Base-by-base conservation (phyloP, 805 yeast species). In the Barnettozyma sucrosica region DNA sequence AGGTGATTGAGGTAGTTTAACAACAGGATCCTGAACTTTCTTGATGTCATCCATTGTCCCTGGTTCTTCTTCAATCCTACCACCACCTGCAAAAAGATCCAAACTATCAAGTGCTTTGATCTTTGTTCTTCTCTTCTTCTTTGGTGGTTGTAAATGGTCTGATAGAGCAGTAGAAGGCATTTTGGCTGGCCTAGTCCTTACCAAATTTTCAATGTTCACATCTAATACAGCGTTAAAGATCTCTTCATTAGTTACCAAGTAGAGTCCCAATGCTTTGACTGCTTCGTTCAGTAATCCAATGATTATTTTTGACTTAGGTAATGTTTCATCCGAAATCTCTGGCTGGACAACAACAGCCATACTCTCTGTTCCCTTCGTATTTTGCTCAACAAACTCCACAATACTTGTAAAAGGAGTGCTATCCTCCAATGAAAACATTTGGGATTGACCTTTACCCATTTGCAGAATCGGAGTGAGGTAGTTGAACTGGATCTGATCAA, bases 61-160 rank as follows among this genome's bases (percentile, higher is more conserved):
- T 24, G 33, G 11, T 43, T 43, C 30, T 7, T 41, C 14, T 41
- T 47, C 36, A 21, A 26, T 50, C 28, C 14, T 48, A 19, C 44
- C 55, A 24, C 74, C 73, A 26, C 74, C 75, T 4, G 68, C 74
- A 55, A 70, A 69, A 51, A 64, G 68, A 26, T 60, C 60, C 36
- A 69, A 53, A 41, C 68, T 64, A 39, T 68, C 67, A 28, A 70
- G 51, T 1, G 70, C 64, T 48, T 66, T 53, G 2, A 69, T 58
- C 28, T 53, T 53, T 5, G 33, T 25, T n/a, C 51, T 47, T 28
- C 55, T 49, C 36, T 45, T 44, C 36, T 51, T 57, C 41, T 49
- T 48, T 5, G 30, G 18, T 3, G 55, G 52, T 7, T 49, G 53
- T 5, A 21, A 18, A 2, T 19, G 16, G 3, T 44, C 34, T 10